Evolutionary conservation across 2,329 filamentous ascomycete genomes (phyloP).

Genomic region (Pyricularia pennisetigena): DNA sequence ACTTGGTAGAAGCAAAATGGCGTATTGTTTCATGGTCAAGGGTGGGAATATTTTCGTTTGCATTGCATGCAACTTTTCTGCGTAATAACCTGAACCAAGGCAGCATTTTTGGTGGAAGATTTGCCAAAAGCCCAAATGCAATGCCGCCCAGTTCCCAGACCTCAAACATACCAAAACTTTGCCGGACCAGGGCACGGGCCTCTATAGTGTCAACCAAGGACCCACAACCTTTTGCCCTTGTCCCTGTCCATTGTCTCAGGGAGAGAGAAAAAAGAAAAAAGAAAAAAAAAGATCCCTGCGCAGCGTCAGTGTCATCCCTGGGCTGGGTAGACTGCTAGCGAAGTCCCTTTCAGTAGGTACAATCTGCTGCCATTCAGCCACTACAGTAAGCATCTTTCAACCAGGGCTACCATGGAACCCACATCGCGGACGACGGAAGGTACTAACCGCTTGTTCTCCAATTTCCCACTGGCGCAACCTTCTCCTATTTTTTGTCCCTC

Average conservation of each 20-base stretch:
- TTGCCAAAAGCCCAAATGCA: neutral
- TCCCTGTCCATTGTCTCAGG: neutral
- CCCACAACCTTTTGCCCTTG: neutral
- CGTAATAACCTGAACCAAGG: neutral
- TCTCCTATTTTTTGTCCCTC: neutral
- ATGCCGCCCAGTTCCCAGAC: neutral
- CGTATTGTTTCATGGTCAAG: neutral
- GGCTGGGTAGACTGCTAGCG: neutral
- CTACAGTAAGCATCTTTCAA: neutral
- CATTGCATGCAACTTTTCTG: neutral
- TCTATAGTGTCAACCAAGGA: neutral
- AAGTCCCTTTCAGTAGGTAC: neutral
- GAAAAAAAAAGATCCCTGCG: neutral
- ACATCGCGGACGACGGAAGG: neutral
- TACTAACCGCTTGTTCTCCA: neutral
- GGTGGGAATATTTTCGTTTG: neutral
- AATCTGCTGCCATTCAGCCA: neutral
- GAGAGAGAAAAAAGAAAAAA: no score
- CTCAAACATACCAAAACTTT: neutral
- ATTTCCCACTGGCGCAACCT: neutral
- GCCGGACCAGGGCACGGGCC: neutral
- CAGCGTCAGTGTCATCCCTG: neutral
- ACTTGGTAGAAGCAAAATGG: neutral
- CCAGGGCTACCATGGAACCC: neutral
- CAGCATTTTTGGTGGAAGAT: neutral